These are phyloP conservation scores for Trichoderma endophyticum DNA, from an alignment of 2,329 filamentous ascomycete species.

Conservation along the genomic window DNA sequence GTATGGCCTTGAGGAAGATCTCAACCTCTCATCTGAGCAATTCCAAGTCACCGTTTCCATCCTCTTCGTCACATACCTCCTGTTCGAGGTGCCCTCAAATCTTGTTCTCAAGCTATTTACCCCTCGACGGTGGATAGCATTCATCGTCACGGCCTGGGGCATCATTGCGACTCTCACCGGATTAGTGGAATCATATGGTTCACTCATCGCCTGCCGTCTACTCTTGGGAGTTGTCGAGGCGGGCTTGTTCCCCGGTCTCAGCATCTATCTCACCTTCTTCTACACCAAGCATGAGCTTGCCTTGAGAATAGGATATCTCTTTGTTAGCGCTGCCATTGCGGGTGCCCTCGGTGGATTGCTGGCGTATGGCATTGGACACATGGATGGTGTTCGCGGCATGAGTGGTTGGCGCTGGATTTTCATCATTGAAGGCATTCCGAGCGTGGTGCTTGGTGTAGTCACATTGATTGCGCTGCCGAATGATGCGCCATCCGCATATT, in stretches of 20 bases:
- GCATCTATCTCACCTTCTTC: slow-evolving; percentile 70
- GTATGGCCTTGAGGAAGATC: slow-evolving; percentile 62
- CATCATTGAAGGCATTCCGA: slow-evolving; percentile 49
- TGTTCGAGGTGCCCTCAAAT: slow-evolving; percentile 64
- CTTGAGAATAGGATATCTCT: slow-evolving; percentile 69
- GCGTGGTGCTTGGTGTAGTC: slow-evolving; percentile 36
- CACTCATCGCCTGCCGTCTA: slow-evolving; percentile 65
- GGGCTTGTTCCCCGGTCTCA: slow-evolving; percentile 67
- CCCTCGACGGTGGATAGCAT: slow-evolving; percentile 60
- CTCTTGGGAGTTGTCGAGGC: slow-evolving; percentile 67
- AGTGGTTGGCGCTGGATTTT: slow-evolving; percentile 71
- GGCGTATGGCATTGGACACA: slow-evolving; percentile 69
- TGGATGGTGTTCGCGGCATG: slow-evolving; percentile 64
- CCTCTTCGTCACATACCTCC: slow-evolving; percentile 62
- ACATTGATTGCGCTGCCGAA: slow-evolving; percentile 38
- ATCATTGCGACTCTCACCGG: slow-evolving; percentile 68
- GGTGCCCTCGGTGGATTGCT: slow-evolving; percentile 70
- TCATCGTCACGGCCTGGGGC: slow-evolving; percentile 64
- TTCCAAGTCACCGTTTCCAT: slow-evolving; percentile 68
- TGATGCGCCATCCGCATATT: slow-evolving; percentile 53
- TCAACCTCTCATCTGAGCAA: slow-evolving; percentile 57
- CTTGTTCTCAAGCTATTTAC: slow-evolving; percentile 61
- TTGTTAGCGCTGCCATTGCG: slow-evolving; percentile 66
- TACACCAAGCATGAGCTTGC: slow-evolving; percentile 72
- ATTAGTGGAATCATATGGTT: slow-evolving; percentile 61